Evolutionary conservation across 805 yeast genomes (phyloP).

Genomic region (Candida berthetii): DNA sequence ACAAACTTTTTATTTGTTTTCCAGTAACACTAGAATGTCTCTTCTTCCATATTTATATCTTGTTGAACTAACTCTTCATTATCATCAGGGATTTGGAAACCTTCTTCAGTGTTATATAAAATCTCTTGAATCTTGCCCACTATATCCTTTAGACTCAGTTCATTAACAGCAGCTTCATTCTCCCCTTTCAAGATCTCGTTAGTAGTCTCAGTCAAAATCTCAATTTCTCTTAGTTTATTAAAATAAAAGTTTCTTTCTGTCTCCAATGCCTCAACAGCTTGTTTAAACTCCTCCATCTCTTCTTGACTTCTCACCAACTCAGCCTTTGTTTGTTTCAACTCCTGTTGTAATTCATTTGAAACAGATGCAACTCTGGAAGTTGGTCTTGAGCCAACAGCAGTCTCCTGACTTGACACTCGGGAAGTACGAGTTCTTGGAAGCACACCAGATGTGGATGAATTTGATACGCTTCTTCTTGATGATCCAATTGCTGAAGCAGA

Average conservation of each 20-base stretch:
- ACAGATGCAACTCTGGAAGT: conserved; percentile 20
- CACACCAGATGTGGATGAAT: conserved; percentile 4
- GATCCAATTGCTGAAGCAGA: conserved; percentile 1
- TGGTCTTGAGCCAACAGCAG: conserved; percentile 8
- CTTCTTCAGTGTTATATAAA: conserved; percentile 77
- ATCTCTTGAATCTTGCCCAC: conserved; percentile 66
- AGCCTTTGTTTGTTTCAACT: conserved; percentile 37
- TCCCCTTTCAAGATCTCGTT: conserved; percentile 42
- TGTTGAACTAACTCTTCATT: conserved; percentile 4
- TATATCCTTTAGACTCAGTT: conserved; percentile 31
- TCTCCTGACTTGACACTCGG: conserved; percentile 4
- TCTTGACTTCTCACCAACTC: conserved; percentile 34
- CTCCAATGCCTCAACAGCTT: conserved; percentile 60
- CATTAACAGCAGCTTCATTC: conserved; percentile 14
- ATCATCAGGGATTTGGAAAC: conserved; percentile 60
- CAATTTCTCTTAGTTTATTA: conserved; percentile 84
- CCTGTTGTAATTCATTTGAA: conserved; percentile 31
- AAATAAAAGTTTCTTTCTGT: conserved; percentile 89
- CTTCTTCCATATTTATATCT: conserved; percentile 26
- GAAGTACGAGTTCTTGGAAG: conserved; percentile 8
- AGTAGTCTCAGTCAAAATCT: conserved; percentile 65
- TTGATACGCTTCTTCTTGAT: conserved; percentile 6
- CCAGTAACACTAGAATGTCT: conserved; percentile 24
- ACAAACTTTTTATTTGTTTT: no score
- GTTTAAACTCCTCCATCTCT: conserved; percentile 51